Percentiles rank a stretch among this genome's conserved stretches.
Evolutionary conservation across 192 early-diverging fungal species (phyloP).

Genomic region (Coemansia nantahalensis): DNA sequence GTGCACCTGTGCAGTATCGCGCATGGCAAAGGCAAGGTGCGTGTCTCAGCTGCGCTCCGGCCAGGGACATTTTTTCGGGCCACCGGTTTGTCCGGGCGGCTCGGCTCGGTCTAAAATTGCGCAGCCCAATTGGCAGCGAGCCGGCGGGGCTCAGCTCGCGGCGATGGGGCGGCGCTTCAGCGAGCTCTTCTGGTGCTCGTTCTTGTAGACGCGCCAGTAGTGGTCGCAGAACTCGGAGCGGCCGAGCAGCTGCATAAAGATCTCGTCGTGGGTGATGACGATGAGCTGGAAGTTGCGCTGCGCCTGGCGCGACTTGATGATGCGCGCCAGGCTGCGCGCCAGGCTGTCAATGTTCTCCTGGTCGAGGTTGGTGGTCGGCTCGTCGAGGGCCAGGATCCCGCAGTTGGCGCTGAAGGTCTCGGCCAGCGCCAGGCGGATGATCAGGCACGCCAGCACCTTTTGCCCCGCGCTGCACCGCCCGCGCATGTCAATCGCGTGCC

Average conservation of each 20-base stretch:
- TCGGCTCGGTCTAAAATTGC: not conserved
- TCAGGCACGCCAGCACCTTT: slow-evolving; percentile 93
- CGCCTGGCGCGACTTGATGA: slow-evolving; percentile 73
- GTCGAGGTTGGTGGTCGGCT: slow-evolving; percentile 98
- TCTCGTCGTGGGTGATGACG: slow-evolving; percentile 97
- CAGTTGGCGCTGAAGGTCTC: slow-evolving; percentile 93
- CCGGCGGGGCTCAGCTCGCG: slow-evolving; percentile 10
- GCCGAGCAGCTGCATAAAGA: slow-evolving; percentile 84
- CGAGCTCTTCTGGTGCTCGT: slow-evolving; percentile 54
- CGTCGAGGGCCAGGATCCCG: slow-evolving; percentile 92
- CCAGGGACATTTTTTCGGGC: no score
- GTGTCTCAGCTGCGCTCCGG: no score
- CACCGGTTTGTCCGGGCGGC: not conserved
- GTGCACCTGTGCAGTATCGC: no score
- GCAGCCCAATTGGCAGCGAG: no score
- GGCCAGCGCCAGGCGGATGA: slow-evolving; percentile 93
- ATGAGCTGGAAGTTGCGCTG: slow-evolving; percentile 96
- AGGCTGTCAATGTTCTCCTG: slow-evolving; percentile 82
- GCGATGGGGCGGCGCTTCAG: slow-evolving; percentile 44
- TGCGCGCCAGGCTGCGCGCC: slow-evolving; percentile 71
- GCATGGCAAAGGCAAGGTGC: no score
- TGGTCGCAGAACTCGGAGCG: slow-evolving; percentile 76
- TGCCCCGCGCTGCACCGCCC: slow-evolving; percentile 96
- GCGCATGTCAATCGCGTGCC: slow-evolving; percentile 85
- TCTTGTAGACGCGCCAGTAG: slow-evolving; percentile 87